phyloP scores from a whole-genome alignment of 1,284 basidiomycete genomes.

The Moesziomyces parantarcticus region DNA sequence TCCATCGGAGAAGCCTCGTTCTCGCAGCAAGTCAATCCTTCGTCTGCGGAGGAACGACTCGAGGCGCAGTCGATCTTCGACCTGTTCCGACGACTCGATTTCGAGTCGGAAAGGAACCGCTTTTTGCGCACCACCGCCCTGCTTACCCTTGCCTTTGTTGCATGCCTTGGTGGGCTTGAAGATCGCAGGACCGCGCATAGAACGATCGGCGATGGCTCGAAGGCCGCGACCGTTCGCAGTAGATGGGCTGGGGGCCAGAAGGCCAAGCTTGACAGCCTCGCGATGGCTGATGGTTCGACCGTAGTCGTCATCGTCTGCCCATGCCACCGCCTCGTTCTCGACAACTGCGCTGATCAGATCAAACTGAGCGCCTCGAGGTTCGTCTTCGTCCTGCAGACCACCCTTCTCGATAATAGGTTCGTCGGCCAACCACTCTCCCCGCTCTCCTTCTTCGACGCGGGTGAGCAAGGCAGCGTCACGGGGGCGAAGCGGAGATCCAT shows the following conservation, averaged over 20 bases:
- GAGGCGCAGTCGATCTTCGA: constrained; percentile 35
- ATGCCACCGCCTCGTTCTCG: constrained; percentile 47
- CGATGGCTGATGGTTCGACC: constrained; percentile 56
- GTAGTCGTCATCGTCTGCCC: constrained; percentile 65
- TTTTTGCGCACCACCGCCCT: neutral
- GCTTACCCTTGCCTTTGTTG: neutral
- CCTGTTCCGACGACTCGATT: constrained; percentile 49
- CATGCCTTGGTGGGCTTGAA: constrained; percentile 1
- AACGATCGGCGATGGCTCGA: constrained; percentile 8
- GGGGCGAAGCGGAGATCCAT: constrained; percentile 17
- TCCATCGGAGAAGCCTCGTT: constrained; percentile 29
- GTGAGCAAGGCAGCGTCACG: constrained; percentile 33
- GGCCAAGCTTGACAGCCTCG: constrained; percentile 53
- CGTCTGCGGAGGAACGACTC: constrained; percentile 45
- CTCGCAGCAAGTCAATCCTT: constrained; percentile 37
- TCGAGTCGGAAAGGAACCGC: constrained; percentile 21
- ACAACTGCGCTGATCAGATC: constrained; percentile 52
- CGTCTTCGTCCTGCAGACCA: constrained; percentile 45
- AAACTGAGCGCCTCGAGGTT: constrained; percentile 51
- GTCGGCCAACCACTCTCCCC: constrained; percentile 40
- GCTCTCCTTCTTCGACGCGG: constrained; percentile 27
- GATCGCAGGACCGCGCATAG: constrained; percentile 1
- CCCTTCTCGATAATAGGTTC: constrained; percentile 48
- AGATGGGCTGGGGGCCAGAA: constrained; percentile 24
- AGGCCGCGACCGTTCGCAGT: constrained; percentile 1